These are phyloP conservation scores for Aspergillus terreus DNA, from an alignment of 2,329 filamentous ascomycete genomes.

Conservation along the genomic window DNA sequence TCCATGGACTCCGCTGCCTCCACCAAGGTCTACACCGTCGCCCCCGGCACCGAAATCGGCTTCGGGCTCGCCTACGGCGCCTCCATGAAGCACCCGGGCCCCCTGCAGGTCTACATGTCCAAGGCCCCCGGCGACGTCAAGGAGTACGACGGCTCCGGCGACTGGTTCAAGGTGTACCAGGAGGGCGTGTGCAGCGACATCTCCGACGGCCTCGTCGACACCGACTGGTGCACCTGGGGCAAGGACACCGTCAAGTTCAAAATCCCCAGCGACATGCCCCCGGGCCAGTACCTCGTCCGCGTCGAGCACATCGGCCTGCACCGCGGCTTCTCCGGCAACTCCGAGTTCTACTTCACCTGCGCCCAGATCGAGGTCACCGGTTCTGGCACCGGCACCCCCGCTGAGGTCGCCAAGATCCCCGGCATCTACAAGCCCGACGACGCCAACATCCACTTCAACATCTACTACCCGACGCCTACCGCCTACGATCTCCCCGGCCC, in stretches of 20 bases:
- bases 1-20: constrained; percentile 10
- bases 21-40: constrained; percentile 14
- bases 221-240: constrained; percentile 12
- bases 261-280: constrained; percentile 42
- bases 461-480: constrained; percentile 5
- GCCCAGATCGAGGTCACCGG: constrained; percentile 43
- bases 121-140: constrained; percentile 17
- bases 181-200: constrained; percentile 4
- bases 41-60: constrained; percentile 12
- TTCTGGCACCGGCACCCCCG: constrained; percentile 30
- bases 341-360: constrained; percentile 47
- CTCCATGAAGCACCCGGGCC: constrained; percentile 20
- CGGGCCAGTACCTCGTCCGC: constrained; percentile 49
- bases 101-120: constrained; percentile 23
- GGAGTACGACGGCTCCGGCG: constrained; percentile 16
- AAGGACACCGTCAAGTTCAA: constrained; percentile 24
- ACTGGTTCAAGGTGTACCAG: constrained; percentile 22
- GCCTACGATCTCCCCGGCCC: constrained; percentile 6
- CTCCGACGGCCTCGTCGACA: constrained; percentile 2
- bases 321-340: constrained; percentile 40
- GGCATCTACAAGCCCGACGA: constrained; percentile 13
- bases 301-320: constrained; percentile 50
- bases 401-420: constrained; percentile 12
- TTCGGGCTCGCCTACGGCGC: constrained; percentile 19
- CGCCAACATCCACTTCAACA: constrained; percentile 13